A percentile compares a stretch with the other conserved stretches of the same genome.
Conservation (phyloP, 768 basidiomycete genomes). For the Auricularia heimuer region DNA sequence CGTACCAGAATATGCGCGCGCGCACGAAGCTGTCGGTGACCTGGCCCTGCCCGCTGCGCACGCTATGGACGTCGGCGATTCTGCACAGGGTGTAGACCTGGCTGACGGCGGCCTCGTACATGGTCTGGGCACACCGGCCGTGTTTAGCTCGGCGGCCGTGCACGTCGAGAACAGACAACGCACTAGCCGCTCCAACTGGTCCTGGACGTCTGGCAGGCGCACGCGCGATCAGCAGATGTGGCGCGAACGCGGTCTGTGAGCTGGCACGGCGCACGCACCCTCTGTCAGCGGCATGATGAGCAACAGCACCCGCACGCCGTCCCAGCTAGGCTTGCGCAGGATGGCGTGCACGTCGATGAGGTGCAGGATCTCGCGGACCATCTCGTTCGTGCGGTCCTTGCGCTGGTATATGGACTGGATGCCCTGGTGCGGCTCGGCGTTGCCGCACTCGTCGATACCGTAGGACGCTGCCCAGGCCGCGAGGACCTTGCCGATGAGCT, state of each 20-base stretch:
- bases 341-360: constrained; percentile 74
- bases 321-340: constrained; percentile 74
- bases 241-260: neutral
- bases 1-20: constrained; percentile 83
- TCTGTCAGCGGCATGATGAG: constrained; percentile 76
- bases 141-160: constrained; percentile 9
- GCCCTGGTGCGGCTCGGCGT: constrained; percentile 31
- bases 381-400: constrained; percentile 50
- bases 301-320: constrained; percentile 72
- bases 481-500: constrained; percentile 67
- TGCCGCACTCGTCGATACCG: constrained; percentile 73
- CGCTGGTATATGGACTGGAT: constrained; percentile 28
- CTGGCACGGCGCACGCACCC: constrained; percentile 37
- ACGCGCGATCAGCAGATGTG: neutral
- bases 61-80: constrained; percentile 33
- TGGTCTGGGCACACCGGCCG: constrained; percentile 27
- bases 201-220: constrained; percentile 29
- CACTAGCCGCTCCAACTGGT: constrained; percentile 36
- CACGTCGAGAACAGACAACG: constrained; percentile 18
- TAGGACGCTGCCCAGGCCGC: constrained; percentile 87
- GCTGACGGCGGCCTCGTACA: constrained; percentile 75
- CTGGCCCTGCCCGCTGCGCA: constrained; percentile 39
- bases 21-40: constrained; percentile 54
- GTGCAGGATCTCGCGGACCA: constrained; percentile 66
- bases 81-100: constrained; percentile 73